Conservation (phyloP, 2,329 filamentous ascomycete species). For the Aspergillus novoparasiticus region DNA sequence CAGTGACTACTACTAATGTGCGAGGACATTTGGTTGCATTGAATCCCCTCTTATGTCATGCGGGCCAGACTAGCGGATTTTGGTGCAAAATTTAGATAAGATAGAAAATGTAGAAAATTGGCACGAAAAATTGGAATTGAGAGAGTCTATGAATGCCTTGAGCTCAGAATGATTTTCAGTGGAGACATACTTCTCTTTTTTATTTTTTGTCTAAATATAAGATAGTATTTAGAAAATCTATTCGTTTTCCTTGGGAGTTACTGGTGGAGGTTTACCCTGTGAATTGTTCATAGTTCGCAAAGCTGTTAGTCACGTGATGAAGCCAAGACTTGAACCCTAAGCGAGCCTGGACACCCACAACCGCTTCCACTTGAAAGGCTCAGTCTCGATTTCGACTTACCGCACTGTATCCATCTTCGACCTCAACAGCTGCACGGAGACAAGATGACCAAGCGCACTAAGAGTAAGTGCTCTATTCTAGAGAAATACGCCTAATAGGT, state of each 20-base stretch:
- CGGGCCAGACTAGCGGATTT: not conserved
- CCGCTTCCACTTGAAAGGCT: constrained; percentile 35
- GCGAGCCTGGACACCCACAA: constrained; percentile 41
- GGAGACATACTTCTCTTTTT: not conserved
- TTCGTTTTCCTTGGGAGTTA: no score
- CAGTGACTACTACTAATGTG: not conserved
- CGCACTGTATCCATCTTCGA: constrained; percentile 41
- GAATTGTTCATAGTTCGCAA: not conserved
- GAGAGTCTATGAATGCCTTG: not conserved
- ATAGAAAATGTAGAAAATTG: not conserved
- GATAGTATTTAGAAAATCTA: not conserved
- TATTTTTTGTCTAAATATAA: not conserved
- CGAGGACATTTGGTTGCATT: not conserved
- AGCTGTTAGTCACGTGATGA: constrained; percentile 29
- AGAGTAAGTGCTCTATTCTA: constrained; percentile 56
- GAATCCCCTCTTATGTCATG: not conserved
- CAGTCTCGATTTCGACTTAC: constrained; percentile 35
- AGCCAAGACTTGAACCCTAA: constrained; percentile 39
- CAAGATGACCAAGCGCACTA: constrained; percentile 94
- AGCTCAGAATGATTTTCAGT: not conserved
- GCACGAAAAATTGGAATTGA: not conserved
- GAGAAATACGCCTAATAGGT: not conserved
- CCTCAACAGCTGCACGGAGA: constrained; percentile 43
- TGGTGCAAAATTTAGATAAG: not conserved
- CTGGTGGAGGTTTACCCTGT: not conserved